Evolutionary conservation across 352 stramenopile genomes (phyloP).

Genomic region (Plasmopara viticola): DNA sequence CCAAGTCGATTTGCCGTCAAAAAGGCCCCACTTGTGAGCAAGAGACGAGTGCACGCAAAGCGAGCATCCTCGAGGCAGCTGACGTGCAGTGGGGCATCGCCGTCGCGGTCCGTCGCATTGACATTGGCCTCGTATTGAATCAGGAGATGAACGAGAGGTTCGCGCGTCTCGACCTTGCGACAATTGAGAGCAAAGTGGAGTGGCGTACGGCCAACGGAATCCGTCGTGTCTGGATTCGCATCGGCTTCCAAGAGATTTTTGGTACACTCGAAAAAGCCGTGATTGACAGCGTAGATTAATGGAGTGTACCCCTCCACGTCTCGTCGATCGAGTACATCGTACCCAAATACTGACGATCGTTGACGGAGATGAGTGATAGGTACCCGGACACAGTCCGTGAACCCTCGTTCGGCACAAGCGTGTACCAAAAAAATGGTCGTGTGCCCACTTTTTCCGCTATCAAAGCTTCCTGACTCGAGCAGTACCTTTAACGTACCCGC

Average conservation of each 20-base stretch:
- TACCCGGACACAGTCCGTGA: conserved; percentile 48
- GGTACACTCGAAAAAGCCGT: conserved; percentile 40
- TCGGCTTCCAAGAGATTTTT: conserved; percentile 51
- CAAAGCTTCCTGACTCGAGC: conserved; percentile 43
- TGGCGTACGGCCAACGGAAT: conserved; percentile 59
- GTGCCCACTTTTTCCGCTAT: conserved; percentile 26
- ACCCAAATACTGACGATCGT: conserved; percentile 22
- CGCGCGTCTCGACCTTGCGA: conserved; percentile 11
- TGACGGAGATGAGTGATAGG: conserved; percentile 44
- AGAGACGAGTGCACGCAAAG: conserved; percentile 43
- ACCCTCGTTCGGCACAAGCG: conserved; percentile 45
- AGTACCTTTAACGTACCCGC: conserved; percentile 38
- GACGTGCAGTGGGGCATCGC: conserved; percentile 58
- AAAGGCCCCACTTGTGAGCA: conserved; percentile 50
- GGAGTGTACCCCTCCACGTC: conserved; percentile 76
- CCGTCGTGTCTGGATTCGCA: conserved; percentile 46
- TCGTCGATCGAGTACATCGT: conserved; percentile 33
- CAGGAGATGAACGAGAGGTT: conserved; percentile 43
- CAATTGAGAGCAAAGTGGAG: conserved; percentile 57
- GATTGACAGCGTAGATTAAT: conserved; percentile 71
- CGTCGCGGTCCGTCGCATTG: conserved; percentile 63
- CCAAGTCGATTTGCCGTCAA: conserved; percentile 54
- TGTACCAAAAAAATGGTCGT: conserved; percentile 56
- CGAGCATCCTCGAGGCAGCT: conserved; percentile 45
- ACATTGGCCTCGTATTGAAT: conserved; percentile 67